Conservation (phyloP, 163 green algal genomes). For the Scenedesmus sp. region DNA sequence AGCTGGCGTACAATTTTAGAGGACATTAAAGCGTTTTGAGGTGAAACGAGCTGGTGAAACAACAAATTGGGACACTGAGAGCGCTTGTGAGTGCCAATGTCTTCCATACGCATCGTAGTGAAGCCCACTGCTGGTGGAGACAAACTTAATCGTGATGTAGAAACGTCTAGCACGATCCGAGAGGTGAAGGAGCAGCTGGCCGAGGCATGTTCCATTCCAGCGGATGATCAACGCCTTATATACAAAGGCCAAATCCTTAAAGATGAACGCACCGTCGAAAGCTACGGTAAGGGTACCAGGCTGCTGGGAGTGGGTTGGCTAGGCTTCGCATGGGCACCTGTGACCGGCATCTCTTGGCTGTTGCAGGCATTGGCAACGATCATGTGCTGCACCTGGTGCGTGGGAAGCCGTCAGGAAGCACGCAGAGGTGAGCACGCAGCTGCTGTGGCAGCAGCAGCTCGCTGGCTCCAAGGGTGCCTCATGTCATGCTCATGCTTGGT, state of each 20-base stretch:
- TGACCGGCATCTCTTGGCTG: not conserved
- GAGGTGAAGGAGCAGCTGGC: slow-evolving; percentile 79
- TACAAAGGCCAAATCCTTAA: slow-evolving; percentile 92
- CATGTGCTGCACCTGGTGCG: slow-evolving; percentile 83
- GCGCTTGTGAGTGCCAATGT: not conserved
- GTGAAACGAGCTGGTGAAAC: not conserved
- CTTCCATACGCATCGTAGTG: slow-evolving; percentile 60
- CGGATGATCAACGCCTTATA: slow-evolving; percentile 82
- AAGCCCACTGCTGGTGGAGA: slow-evolving; percentile 69
- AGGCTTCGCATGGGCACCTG: not conserved
- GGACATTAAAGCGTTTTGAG: too few relatives aligned
- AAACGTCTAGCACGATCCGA: slow-evolving; percentile 56
- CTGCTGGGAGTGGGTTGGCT: not conserved
- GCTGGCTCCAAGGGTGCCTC: not conserved
- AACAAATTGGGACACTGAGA: not conserved
- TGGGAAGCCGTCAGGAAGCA: slow-evolving; percentile 41
- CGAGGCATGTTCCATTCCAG: slow-evolving; percentile 53
- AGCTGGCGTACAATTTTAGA: too few relatives aligned
- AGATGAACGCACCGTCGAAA: slow-evolving; percentile 80
- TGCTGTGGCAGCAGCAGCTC: not conserved
- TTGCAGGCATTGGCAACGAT: slow-evolving; percentile 77
- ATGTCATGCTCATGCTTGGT: slow-evolving; percentile 24
- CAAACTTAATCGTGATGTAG: slow-evolving; percentile 26
- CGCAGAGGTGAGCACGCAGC: slow-evolving; percentile 8
- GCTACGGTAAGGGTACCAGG: slow-evolving; percentile 77